These are phyloP conservation scores for Zygotorulaspora mrakii DNA, from an alignment of 1,139 yeast genomes.

Conservation along the genomic window DNA sequence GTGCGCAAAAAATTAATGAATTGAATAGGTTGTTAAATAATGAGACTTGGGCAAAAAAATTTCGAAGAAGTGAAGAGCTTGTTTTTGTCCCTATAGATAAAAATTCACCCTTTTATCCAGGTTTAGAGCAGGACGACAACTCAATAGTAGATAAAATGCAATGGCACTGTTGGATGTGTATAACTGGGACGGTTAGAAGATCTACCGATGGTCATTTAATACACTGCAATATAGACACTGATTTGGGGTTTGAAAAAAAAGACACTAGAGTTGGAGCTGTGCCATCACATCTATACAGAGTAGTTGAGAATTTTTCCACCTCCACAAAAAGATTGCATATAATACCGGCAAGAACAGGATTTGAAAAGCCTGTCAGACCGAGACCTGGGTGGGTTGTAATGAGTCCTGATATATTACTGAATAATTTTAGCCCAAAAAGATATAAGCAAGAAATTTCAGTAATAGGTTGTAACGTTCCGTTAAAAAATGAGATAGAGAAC, in stretches of 20 bases:
- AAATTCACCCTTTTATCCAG: constrained; percentile 58
- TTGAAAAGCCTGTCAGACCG: constrained; percentile 57
- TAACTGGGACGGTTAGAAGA: constrained; percentile 88
- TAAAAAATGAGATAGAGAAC: constrained; percentile 66
- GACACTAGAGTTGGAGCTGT: constrained; percentile 44
- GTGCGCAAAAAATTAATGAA: constrained; percentile 65
- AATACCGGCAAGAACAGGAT: constrained; percentile 66
- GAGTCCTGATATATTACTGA: constrained; percentile 75
- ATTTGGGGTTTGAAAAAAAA: constrained; percentile 59
- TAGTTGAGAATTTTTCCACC: constrained; percentile 87
- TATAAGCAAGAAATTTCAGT: constrained; percentile 44
- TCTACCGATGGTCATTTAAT: constrained; percentile 79
- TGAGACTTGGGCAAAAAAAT: constrained; percentile 65
- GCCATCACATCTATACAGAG: constrained; percentile 72
- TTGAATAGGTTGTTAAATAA: constrained; percentile 54
- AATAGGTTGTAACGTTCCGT: constrained; percentile 55
- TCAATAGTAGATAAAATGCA: constrained; percentile 51
- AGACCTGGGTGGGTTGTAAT: constrained; percentile 90
- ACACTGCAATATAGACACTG: constrained; percentile 91
- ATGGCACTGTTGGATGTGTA: constrained; percentile 98
- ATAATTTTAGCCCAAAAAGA: constrained; percentile 56
- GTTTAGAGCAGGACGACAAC: constrained; percentile 44
- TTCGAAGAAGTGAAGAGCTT: constrained; percentile 84
- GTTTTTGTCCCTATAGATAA: constrained; percentile 62
- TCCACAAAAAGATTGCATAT: constrained; percentile 81